Conservation (phyloP, 176 grass and related monocot genomes). For the Lolium perenne region DNA sequence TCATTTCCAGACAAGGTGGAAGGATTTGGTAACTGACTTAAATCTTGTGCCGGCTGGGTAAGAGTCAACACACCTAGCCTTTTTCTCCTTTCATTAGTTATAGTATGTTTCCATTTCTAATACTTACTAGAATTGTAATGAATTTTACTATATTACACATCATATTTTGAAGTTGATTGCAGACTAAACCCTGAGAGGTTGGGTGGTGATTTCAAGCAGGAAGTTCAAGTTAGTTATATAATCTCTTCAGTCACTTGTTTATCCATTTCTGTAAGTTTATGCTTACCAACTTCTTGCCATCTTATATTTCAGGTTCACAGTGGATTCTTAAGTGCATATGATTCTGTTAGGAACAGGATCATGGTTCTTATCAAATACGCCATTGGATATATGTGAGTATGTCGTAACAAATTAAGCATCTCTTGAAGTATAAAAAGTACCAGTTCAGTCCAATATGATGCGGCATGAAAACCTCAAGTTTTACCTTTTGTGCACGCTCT, state of each 20-base stretch:
- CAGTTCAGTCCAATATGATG: neutral
- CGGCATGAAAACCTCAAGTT: slow-evolving; percentile 6
- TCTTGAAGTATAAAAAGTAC: slow-evolving; percentile 1
- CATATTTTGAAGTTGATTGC: slow-evolving; percentile 51
- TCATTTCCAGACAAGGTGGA: slow-evolving; percentile 81
- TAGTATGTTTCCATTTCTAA: neutral
- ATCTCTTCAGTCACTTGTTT: slow-evolving; percentile 31
- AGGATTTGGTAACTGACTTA: slow-evolving; percentile 92
- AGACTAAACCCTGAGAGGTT: slow-evolving; percentile 94
- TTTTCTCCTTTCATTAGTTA: neutral
- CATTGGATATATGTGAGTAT: slow-evolving; percentile 70
- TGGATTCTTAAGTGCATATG: slow-evolving; percentile 96
- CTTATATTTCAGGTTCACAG: slow-evolving; percentile 80
- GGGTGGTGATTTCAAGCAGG: slow-evolving; percentile 83
- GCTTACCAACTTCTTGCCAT: slow-evolving; percentile 41
- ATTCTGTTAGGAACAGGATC: slow-evolving; percentile 90
- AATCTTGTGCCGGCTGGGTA: slow-evolving; percentile 92
- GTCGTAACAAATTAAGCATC: slow-evolving; percentile 15
- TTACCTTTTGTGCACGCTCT: slow-evolving; percentile 3
- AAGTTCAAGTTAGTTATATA: slow-evolving; percentile 82
- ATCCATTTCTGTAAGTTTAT: slow-evolving; percentile 21
- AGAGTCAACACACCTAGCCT: slow-evolving; percentile 13
- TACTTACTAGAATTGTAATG: neutral
- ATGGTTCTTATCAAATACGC: slow-evolving; percentile 65
- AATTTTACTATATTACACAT: neutral